Conservation (phyloP, 768 basidiomycete genomes). For the Rhodocollybia butyracea region DNA sequence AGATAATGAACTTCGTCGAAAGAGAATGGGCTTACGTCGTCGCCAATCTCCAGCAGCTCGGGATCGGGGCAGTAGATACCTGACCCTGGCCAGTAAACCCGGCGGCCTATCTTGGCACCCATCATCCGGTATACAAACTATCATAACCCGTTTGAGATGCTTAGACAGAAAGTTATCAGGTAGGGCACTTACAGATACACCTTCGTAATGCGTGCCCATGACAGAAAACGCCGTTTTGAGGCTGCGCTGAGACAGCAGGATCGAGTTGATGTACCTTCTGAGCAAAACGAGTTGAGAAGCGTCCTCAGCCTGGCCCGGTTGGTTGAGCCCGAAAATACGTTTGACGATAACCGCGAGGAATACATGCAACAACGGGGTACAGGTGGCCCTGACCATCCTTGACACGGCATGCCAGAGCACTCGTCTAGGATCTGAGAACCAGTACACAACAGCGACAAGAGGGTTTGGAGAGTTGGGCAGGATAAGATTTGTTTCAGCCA, state of each 20-base stretch:
- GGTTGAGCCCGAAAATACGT: conserved; percentile 37
- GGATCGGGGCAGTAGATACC: conserved; percentile 45
- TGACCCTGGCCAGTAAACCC: conserved; percentile 47
- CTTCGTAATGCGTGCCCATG: conserved; percentile 44
- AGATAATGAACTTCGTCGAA: neutral
- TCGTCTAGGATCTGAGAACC: conserved; percentile 39
- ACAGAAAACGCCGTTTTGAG: conserved; percentile 37
- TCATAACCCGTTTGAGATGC: neutral
- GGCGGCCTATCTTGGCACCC: conserved; percentile 48
- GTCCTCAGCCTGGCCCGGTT: conserved; percentile 20
- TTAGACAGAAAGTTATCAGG: neutral
- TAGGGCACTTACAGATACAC: conserved; percentile 33
- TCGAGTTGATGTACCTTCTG: conserved; percentile 36
- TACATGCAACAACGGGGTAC: conserved; percentile 35
- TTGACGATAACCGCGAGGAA: conserved; percentile 38
- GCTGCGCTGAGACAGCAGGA: conserved; percentile 31
- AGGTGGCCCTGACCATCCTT: conserved; percentile 33
- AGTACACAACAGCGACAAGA: conserved; percentile 38
- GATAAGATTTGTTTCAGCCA: conserved; percentile 26
- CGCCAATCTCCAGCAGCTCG: conserved; percentile 44
- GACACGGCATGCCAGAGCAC: conserved; percentile 37
- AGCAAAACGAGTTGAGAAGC: conserved; percentile 28
- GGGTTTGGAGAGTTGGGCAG: conserved; percentile 20
- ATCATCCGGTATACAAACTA: conserved; percentile 40
- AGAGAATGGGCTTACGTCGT: conserved; percentile 25